Evolutionary conservation across 169 alveolate species (phyloP).

Genomic region (Eimeria nieschulzi): DNA sequence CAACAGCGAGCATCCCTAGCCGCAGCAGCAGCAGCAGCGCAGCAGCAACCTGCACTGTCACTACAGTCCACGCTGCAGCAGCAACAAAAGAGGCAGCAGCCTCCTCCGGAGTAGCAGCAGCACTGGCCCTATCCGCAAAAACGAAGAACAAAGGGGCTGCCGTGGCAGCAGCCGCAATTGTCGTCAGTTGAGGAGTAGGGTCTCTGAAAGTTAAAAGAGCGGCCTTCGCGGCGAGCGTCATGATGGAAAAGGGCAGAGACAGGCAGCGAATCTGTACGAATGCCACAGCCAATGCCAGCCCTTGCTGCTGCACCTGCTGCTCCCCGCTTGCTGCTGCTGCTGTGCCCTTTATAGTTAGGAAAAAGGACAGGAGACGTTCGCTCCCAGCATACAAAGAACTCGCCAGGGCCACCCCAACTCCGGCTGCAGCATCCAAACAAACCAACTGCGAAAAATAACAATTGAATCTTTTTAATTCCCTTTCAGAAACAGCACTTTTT

Average conservation of each 20-base stretch:
- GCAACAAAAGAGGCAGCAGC: not conserved
- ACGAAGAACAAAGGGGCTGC: not conserved
- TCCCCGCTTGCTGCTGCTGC: not conserved
- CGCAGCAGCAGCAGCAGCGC: conserved; percentile 25
- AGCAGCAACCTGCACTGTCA: not conserved
- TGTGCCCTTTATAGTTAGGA: not conserved
- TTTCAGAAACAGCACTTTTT: not conserved
- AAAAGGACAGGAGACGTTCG: not conserved
- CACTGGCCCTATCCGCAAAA: not conserved
- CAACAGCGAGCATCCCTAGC: not conserved
- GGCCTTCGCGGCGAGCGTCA: conserved; percentile 9
- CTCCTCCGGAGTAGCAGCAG: not conserved
- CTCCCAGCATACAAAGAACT: not conserved
- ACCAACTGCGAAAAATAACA: too few relatives aligned
- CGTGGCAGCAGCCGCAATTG: not conserved
- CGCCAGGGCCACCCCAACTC: conserved; percentile 4
- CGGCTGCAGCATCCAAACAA: conserved; percentile 1
- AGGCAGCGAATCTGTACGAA: not conserved
- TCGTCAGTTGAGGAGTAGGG: not conserved
- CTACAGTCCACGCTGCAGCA: not conserved
- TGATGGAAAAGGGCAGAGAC: conserved; percentile 11
- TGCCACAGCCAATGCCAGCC: not conserved
- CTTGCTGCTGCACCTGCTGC: conserved; percentile 11
- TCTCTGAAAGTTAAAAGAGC: conserved; percentile 29
- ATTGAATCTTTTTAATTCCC: too few relatives aligned